phyloP scores from a whole-genome alignment of 2,329 filamentous ascomycete species.

The Ophiostoma novo-ulmi region DNA sequence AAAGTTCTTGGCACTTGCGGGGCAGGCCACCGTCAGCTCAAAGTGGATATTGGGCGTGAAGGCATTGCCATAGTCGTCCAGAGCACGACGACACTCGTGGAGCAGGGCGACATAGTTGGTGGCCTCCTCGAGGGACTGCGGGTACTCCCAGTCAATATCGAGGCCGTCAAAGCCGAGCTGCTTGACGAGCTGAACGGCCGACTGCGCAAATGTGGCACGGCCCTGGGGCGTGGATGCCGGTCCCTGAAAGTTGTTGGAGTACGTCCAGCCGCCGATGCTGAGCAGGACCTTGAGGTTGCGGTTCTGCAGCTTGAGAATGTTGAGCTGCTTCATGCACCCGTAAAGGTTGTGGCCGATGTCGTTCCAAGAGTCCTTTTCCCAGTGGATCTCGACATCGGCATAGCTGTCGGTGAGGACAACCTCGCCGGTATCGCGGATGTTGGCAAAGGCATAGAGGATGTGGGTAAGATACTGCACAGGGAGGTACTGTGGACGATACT shows the following conservation, averaged over 20 bases:
- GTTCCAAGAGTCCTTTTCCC: conserved; percentile 64
- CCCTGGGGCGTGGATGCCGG: conserved; percentile 68
- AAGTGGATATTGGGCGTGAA: conserved; percentile 48
- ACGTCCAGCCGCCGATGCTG: conserved; percentile 90
- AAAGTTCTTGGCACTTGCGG: conserved; percentile 59
- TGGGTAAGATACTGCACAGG: conserved; percentile 79
- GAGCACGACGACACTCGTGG: conserved; percentile 48
- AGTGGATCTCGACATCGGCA: conserved; percentile 69
- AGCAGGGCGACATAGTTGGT: conserved; percentile 56
- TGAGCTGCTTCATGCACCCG: conserved; percentile 83
- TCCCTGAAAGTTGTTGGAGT: conserved; percentile 73
- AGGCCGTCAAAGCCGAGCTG: conserved; percentile 70
- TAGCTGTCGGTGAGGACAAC: conserved; percentile 61
- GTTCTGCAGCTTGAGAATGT: conserved; percentile 73
- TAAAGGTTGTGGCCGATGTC: conserved; percentile 75
- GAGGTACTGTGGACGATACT: conserved; percentile 80
- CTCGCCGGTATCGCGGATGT: conserved; percentile 75
- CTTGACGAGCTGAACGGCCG: conserved; percentile 69
- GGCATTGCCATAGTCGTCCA: conserved; percentile 52
- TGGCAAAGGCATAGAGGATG: conserved; percentile 85
- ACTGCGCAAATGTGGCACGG: conserved; percentile 65
- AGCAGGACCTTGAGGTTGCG: conserved; percentile 80
- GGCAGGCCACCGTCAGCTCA: conserved; percentile 60
- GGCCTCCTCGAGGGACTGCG: conserved; percentile 51
- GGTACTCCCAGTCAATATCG: conserved; percentile 60